Evolutionary conservation across 495 filamentous ascomycete genomes (phyloP).

Genomic region (Bryoglossum gracile): DNA sequence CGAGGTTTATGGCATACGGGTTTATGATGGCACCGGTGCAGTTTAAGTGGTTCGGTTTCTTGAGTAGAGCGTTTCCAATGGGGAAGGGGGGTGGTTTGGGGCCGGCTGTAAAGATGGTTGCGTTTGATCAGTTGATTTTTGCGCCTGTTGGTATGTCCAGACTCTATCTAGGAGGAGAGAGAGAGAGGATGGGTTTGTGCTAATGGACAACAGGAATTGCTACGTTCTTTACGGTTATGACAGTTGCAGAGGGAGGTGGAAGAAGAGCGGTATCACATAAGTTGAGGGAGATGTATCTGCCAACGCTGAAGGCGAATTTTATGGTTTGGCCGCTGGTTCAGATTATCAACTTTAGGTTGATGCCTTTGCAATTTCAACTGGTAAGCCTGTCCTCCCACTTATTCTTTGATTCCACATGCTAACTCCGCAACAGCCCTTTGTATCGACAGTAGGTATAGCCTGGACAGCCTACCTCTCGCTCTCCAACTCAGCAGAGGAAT

Average conservation of each 20-base stretch:
- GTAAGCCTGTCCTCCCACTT: constrained; percentile 47
- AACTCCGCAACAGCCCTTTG: constrained; percentile 66
- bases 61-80: constrained; percentile 78
- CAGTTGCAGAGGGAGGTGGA: constrained; percentile 88
- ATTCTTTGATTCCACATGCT: not conserved
- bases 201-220: constrained; percentile 51
- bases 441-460: constrained; percentile 91
- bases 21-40: constrained; percentile 96
- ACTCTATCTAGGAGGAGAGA: no score
- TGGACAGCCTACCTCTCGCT: constrained; percentile 99
- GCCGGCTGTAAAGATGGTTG: constrained; percentile 84
- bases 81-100: constrained; percentile 63
- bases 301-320: constrained; percentile 92
- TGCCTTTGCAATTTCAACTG: constrained; percentile 95
- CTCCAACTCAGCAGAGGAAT: constrained; percentile 80
- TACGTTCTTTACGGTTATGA: constrained; percentile 94
- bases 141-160: constrained; percentile 68
- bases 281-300: constrained; percentile 86
- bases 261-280: constrained; percentile 72
- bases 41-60: constrained; percentile 90
- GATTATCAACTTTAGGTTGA: constrained; percentile 90
- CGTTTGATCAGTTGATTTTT: constrained; percentile 91
- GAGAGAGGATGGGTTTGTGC: no score
- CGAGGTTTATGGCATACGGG: constrained; percentile 91
- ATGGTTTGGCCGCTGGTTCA: constrained; percentile 95